Conservation (phyloP, 2,329 filamentous ascomycete species). For the Colletotrichum liriopes region DNA sequence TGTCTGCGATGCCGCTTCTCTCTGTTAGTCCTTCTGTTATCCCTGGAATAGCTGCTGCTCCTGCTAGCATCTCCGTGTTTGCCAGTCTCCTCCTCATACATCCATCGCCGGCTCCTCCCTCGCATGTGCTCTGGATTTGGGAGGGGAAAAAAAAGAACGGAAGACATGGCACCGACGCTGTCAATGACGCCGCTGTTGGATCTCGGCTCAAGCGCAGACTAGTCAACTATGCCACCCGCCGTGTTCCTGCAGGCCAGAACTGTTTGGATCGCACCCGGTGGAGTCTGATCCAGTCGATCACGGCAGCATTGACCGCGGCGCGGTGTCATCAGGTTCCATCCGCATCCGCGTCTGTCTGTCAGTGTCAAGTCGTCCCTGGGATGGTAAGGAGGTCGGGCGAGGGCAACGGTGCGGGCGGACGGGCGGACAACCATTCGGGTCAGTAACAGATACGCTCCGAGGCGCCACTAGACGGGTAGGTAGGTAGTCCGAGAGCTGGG, state of each 20-base stretch:
- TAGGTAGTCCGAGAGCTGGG: slow-evolving; percentile 26
- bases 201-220: background rate
- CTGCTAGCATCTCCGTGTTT: no score
- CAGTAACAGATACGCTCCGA: background rate
- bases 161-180: background rate
- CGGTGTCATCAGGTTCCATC: slow-evolving; percentile 17
- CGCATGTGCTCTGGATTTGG: no score
- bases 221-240: slow-evolving; percentile 6
- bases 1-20: background rate
- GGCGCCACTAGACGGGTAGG: background rate
- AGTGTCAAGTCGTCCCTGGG: background rate
- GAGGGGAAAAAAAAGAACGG: background rate
- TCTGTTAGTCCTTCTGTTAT: background rate
- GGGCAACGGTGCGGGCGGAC: background rate
- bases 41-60: no score
- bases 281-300: slow-evolving; percentile 30
- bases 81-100: no score
- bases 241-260: slow-evolving; percentile 23
- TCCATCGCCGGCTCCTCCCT: no score
- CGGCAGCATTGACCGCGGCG: slow-evolving; percentile 9
- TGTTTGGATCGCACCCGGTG: slow-evolving; percentile 18
- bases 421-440: background rate
- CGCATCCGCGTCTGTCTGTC: slow-evolving; percentile 20
- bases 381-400: background rate
- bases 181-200: background rate